A percentile compares a stretch with the other conserved stretches of the same genome.
These are phyloP conservation scores for Scheffersomyces illinoinensis DNA, from an alignment of 1,139 yeast species.

Conservation along the genomic window DNA sequence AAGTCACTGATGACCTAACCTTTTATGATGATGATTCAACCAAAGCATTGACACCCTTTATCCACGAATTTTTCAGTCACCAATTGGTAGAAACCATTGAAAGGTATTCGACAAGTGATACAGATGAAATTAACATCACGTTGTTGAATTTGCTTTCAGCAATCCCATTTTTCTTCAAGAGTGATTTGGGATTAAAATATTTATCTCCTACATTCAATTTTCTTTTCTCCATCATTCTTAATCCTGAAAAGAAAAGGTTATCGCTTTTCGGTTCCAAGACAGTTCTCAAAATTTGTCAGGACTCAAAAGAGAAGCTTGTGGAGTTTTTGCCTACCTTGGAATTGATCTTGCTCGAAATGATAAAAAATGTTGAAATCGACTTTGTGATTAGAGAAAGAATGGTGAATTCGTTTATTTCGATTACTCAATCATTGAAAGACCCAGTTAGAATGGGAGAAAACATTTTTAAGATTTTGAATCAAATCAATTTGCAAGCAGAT, in stretches of 20 bases:
- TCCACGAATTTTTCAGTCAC: slow-evolving; percentile 25
- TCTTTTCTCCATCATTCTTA: slow-evolving; percentile 34
- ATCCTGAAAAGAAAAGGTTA: slow-evolving; percentile 18
- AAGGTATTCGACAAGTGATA: slow-evolving; percentile 5
- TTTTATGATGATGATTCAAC: slow-evolving; percentile 40
- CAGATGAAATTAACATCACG: slow-evolving; percentile 24
- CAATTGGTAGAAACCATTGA: slow-evolving; percentile 25
- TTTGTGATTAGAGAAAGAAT: slow-evolving; percentile 60
- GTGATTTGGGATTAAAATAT: slow-evolving; percentile 33
- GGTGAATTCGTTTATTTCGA: slow-evolving; percentile 60
- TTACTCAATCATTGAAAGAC: slow-evolving; percentile 52
- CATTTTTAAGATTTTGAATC: slow-evolving; percentile 19
- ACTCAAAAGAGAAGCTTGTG: slow-evolving; percentile 50
- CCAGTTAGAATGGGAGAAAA: slow-evolving; percentile 34
- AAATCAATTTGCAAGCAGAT: slow-evolving; percentile 20
- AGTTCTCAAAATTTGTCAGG: slow-evolving; percentile 60
- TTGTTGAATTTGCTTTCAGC: slow-evolving; percentile 55
- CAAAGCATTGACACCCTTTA: slow-evolving; percentile 24
- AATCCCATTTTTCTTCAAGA: slow-evolving; percentile 54
- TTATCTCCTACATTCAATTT: slow-evolving; percentile 54
- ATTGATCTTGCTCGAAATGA: slow-evolving; percentile 51
- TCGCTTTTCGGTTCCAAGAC: slow-evolving; percentile 56
- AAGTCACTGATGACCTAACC: slow-evolving; percentile 51
- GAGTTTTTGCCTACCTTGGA: slow-evolving; percentile 55
- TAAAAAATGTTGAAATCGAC: slow-evolving; percentile 46